Percentiles rank a stretch among this genome's conserved stretches.
These are phyloP conservation scores for Thielaviopsis musarum DNA, from an alignment of 2,329 filamentous ascomycete species.

Conservation along the genomic window DNA sequence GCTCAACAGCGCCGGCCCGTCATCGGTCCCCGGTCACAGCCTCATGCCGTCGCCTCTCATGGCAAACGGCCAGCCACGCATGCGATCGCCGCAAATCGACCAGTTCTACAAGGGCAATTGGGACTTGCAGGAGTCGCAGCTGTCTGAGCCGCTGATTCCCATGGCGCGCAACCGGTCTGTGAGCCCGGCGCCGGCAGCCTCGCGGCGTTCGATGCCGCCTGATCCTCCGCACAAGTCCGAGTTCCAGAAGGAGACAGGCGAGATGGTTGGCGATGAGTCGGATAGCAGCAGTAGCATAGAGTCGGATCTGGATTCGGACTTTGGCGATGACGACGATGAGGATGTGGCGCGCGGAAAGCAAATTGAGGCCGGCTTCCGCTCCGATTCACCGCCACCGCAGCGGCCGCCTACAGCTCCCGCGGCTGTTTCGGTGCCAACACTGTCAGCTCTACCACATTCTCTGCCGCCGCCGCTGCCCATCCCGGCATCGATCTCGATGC, in stretches of 20 bases:
- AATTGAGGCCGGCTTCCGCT: neutral
- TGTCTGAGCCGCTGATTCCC: slow-evolving; percentile 4
- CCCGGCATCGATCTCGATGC: neutral
- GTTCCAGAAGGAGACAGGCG: slow-evolving; percentile 5
- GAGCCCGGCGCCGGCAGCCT: neutral
- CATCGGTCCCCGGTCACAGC: neutral
- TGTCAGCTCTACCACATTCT: neutral
- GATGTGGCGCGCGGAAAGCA: neutral
- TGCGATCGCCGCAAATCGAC: neutral
- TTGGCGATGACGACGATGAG: neutral
- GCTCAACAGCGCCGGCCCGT: slow-evolving; percentile 1
- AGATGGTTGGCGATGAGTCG: neutral
- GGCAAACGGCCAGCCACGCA: neutral
- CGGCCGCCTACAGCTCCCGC: neutral
- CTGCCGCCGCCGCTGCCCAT: neutral
- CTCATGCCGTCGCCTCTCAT: neutral
- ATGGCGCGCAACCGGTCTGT: slow-evolving; percentile 1
- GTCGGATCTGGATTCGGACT: neutral
- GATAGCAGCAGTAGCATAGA: neutral
- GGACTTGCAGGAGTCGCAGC: slow-evolving; percentile 8
- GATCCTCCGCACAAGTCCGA: neutral
- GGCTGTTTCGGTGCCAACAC: too few species aligned
- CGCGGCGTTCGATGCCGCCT: neutral
- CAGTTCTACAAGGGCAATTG: slow-evolving; percentile 2
- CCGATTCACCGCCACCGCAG: neutral